Evolutionary conservation across 495 filamentous ascomycete genomes (phyloP).

Genomic region (Trichoderma orchidacearum): DNA sequence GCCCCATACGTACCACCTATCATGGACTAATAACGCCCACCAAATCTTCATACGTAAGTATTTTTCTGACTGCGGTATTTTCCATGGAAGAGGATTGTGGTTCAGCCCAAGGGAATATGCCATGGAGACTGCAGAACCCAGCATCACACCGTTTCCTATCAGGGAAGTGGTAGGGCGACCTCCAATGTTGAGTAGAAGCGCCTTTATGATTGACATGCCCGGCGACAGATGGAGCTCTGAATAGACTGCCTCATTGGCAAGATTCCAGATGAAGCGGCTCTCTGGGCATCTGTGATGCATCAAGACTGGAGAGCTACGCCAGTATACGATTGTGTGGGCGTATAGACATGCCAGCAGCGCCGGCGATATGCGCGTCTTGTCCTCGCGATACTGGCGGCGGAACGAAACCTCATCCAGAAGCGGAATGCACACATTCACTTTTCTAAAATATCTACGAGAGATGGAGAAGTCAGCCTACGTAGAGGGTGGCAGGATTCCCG

Average conservation of each 20-base stretch:
- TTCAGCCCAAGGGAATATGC: slow-evolving; percentile 39
- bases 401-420: slow-evolving; percentile 38
- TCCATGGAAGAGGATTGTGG: slow-evolving; percentile 34
- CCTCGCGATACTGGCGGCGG: slow-evolving; percentile 27
- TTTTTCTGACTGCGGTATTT: slow-evolving; percentile 32
- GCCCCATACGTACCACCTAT: slow-evolving; percentile 26
- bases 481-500: background rate
- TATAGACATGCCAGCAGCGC: slow-evolving; percentile 40
- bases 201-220: slow-evolving; percentile 34
- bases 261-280: slow-evolving; percentile 35
- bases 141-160: slow-evolving; percentile 38
- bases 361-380: slow-evolving; percentile 26
- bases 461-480: slow-evolving; percentile 15
- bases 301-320: slow-evolving; percentile 31
- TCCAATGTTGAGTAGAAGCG: slow-evolving; percentile 32
- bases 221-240: slow-evolving; percentile 35
- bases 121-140: slow-evolving; percentile 34
- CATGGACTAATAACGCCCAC: slow-evolving; percentile 42
- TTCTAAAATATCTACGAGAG: slow-evolving; percentile 18
- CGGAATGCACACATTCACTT: slow-evolving; percentile 39
- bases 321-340: slow-evolving; percentile 38
- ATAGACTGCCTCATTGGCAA: slow-evolving; percentile 36
- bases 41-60: slow-evolving; percentile 33
- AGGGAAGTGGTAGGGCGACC: slow-evolving; percentile 39
- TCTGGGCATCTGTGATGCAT: slow-evolving; percentile 32